Base-by-base conservation (phyloP, 805 yeast species). In the Saccharomycopsis sp. region DNA sequence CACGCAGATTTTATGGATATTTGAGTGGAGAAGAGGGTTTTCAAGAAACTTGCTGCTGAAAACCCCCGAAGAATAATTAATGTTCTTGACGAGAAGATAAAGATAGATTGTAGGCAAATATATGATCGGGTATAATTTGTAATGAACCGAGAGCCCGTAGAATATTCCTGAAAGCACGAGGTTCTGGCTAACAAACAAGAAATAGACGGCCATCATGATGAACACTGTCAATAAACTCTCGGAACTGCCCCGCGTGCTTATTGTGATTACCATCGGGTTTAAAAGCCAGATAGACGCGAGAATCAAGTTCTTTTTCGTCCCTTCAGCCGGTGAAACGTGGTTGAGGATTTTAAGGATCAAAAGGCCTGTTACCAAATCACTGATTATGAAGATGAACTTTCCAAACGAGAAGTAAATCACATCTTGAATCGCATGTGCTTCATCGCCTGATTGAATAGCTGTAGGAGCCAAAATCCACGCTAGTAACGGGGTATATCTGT, bases 181-280 rank as follows among this genome's bases (percentile, higher is more conserved):
- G 38, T 69, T 61, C 3, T 71, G 58, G 2, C 75, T 75, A 1
- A 73, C 70, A 23, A 76, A 59, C n/a, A 85, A 66, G 47, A 68
- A 73, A 65, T 81, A 83, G 0, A 88, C 66, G 49, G 84, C 72
- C 5, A 78, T 68, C 78, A 90, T 80, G 2, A 91, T 79, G 64
- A 93, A 73, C 35, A 89, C 91, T 1, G 96, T 89, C 52, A 94
- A 71, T 0, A 94, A 77, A 62, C 97, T 91, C 67, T 94, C 99
- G 0, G 97, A 87, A 25, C 94, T 88, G 1, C 99, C 99, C 52
- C 99, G 77, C 0, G 97, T 90, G 63, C 93, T 85, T 54, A 94
- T 94, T 0, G 96, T 90, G 35, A 86, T 82, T 0, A 92, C 98
- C 94, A 94, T 88, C 15, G 99, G 98, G 69, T 94, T 94, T 64